phyloP scores from a whole-genome alignment of 768 basidiomycete species.

The Rossbeevera mucosa region DNA sequence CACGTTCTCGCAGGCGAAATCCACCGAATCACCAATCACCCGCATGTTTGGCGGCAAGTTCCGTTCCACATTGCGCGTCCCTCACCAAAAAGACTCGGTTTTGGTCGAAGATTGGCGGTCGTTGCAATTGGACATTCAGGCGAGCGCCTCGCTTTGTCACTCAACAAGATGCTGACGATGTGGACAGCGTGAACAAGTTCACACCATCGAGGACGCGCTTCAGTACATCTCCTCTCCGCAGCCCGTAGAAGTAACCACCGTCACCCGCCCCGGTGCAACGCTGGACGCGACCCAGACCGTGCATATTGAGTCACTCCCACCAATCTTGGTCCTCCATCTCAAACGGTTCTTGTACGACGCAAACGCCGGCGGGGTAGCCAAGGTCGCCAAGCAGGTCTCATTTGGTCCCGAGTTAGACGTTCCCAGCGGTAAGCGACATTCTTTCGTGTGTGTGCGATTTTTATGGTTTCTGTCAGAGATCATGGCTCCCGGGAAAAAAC shows the following conservation, averaged over 20 bases:
- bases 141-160: constrained; percentile 22
- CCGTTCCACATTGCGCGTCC: constrained; percentile 75
- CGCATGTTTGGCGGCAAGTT: constrained; percentile 93
- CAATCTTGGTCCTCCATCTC: constrained; percentile 81
- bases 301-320: constrained; percentile 78
- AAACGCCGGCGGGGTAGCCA: constrained; percentile 70
- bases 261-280: constrained; percentile 50
- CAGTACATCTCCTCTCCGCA: constrained; percentile 74
- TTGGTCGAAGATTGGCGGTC: constrained; percentile 91
- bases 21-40: constrained; percentile 81
- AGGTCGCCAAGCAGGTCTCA: constrained; percentile 75
- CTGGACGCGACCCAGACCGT: constrained; percentile 71
- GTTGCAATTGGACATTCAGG: constrained; percentile 86
- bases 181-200: constrained; percentile 62
- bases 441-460: rapidly evolving
- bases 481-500: constrained; percentile 49
- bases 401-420: constrained; percentile 79
- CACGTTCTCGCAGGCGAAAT: constrained; percentile 50
- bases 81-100: constrained; percentile 80
- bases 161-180: too few species aligned
- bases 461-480: constrained; percentile 42
- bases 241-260: constrained; percentile 63
- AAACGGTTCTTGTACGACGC: constrained; percentile 90
- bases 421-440: constrained; percentile 46
- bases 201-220: constrained; percentile 80